Evolutionary conservation across 1,139 yeast species (phyloP), one percentile per base, ranked within the genome.

Genomic region (Magnusiomyces ingens): DNA sequence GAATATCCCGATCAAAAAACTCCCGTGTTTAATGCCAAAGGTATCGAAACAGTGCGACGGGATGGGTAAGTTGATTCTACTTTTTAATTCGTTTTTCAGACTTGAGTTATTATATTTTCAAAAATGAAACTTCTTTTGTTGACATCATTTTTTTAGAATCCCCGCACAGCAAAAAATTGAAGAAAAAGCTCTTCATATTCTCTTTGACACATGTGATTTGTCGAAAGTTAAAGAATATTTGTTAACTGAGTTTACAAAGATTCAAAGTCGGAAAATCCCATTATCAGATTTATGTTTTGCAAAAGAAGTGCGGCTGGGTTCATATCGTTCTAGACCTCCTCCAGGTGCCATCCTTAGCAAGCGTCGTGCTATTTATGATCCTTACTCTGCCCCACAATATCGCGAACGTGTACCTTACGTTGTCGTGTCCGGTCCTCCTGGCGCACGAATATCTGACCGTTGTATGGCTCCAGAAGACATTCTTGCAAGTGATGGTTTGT

Each of bases 21-120:
- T 6, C 89, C 96, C 0, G 76, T 70, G 35, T 91, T 93, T 67
- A 98, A 93, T 71, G 97, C 99, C 2, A 93, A 93, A 62, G 99
- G 99, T 1, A 90, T 89, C 17, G 99, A 93, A 67, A 93, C 98
- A 0, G 86, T 93, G 0, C 69, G 99, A 57, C 73, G 99, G 59
- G 99, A 93, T 68, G 98, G 97, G 32, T 26, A 26, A 26, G 32
- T 26, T 26, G 8, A 26, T 38, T 38, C 10, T 38, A 15, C 4
- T 15, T 15, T 18, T 38, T 15, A 12, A 35, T 12, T 12, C 12
- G 13, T 35, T 12, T n/a, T 35, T 12, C 38, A 12, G n/a, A 10
- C 42, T 10, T 15, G 42, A 26, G 4, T 26, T 4, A 26, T 26
- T 26, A n/a, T 8, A 26, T 5, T 5, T 26, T 26, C 32, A 26